Evolutionary conservation across 108 stramenopile species (phyloP).

Genomic region (Discostella pseudostelligera): DNA sequence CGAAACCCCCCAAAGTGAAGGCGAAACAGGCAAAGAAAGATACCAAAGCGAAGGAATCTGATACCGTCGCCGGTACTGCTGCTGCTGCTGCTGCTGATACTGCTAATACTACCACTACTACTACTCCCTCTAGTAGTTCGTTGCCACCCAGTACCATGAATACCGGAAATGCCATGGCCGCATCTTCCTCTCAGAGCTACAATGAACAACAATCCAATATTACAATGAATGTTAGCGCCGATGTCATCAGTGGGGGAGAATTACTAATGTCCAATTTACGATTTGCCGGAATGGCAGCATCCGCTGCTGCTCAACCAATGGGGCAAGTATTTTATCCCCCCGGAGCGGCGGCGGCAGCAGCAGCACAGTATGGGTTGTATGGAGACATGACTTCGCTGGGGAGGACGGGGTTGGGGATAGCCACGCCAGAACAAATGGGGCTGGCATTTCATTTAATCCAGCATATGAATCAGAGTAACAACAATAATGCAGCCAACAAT

Average conservation of each 20-base stretch:
- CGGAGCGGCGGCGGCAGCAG: background rate
- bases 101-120: too few species aligned
- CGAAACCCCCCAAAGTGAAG: too few species aligned
- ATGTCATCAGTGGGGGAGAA: background rate
- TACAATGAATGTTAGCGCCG: background rate
- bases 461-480: slow-evolving; percentile 8
- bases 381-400: background rate
- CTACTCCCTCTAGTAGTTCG: too few species aligned
- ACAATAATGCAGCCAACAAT: background rate
- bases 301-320: slow-evolving; percentile 8
- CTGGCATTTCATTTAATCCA: slow-evolving; percentile 9
- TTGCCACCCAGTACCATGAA: background rate
- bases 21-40: too few species aligned
- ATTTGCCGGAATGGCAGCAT: background rate
- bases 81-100: too few species aligned
- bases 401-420: slow-evolving; percentile 5
- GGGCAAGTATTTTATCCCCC: slow-evolving; percentile 2
- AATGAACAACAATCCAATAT: slow-evolving; percentile 1
- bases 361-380: background rate
- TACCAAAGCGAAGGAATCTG: too few species aligned
- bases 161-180: background rate
- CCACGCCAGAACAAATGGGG: slow-evolving; percentile 8
- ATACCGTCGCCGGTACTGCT: too few species aligned
- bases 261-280: background rate
- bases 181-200: background rate